Percentiles rank a stretch among this genome's conserved stretches.
Conservation (phyloP, 257 asterid species). For the Avicennia marina region DNA sequence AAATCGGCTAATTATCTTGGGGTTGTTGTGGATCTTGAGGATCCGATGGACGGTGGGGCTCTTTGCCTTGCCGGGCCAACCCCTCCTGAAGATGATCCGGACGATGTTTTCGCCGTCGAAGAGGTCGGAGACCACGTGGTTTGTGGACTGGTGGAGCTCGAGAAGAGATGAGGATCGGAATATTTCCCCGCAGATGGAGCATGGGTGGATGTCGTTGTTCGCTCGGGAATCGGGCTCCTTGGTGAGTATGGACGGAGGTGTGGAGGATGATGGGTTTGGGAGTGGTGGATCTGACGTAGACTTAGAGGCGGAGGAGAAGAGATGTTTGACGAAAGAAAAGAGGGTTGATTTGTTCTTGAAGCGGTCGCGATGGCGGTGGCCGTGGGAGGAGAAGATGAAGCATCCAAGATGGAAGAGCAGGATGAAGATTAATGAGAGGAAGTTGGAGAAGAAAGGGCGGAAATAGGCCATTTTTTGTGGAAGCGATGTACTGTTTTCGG, state of each 20-base stretch:
- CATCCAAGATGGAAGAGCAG: constrained; percentile 62
- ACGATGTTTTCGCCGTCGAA: constrained; percentile 68
- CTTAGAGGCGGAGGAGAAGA: constrained; percentile 35
- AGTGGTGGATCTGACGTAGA: constrained; percentile 29
- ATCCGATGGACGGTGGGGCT: constrained; percentile 56
- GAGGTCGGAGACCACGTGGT: constrained; percentile 69
- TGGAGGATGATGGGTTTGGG: constrained; percentile 77
- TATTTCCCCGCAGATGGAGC: constrained; percentile 76
- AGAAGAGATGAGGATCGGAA: constrained; percentile 45
- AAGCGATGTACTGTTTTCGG: too few species aligned
- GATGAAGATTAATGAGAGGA: constrained; percentile 29
- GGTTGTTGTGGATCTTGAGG: constrained; percentile 69
- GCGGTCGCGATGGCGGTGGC: constrained; percentile 24
- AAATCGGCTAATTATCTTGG: constrained; percentile 43
- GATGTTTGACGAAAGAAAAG: constrained; percentile 51
- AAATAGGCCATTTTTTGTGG: too few species aligned
- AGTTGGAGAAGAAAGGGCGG: constrained; percentile 32
- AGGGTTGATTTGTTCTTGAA: constrained; percentile 30
- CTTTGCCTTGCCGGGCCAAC: constrained; percentile 53
- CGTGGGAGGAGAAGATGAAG: constrained; percentile 40
- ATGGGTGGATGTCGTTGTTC: constrained; percentile 47
- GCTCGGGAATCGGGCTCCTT: too few species aligned
- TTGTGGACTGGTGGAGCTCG: constrained; percentile 54
- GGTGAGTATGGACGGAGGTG: constrained; percentile 41
- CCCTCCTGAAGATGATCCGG: constrained; percentile 71